phyloP scores from a whole-genome alignment of 768 basidiomycete species.

The Collybiopsis luxurians region DNA sequence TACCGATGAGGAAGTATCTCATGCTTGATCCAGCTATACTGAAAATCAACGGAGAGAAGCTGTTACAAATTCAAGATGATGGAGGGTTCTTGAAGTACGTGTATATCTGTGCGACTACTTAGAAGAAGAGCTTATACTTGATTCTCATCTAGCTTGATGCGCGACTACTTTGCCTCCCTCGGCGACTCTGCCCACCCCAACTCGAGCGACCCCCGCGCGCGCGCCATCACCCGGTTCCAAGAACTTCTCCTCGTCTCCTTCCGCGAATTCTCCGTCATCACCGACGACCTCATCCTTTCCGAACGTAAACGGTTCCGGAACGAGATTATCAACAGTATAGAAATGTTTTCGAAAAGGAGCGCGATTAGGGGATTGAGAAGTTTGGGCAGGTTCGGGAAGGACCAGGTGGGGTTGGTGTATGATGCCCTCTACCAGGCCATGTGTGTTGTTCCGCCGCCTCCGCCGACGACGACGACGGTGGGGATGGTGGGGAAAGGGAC shows the following conservation, averaged over 20 bases:
- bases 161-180: constrained; percentile 90
- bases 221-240: constrained; percentile 96
- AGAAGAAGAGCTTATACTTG: not conserved
- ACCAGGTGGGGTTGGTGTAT: constrained; percentile 87
- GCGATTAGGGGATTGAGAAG: constrained; percentile 84
- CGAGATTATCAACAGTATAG: constrained; percentile 90
- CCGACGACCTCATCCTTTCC: constrained; percentile 86
- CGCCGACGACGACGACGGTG: constrained; percentile 19
- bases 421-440: constrained; percentile 88
- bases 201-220: constrained; percentile 81
- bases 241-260: constrained; percentile 96
- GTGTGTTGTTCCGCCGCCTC: constrained; percentile 71
- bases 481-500: too few species aligned
- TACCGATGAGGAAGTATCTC: constrained; percentile 16
- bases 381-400: constrained; percentile 80
- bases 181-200: constrained; percentile 93
- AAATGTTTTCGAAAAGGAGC: constrained; percentile 90
- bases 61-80: constrained; percentile 93
- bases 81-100: constrained; percentile 92
- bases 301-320: constrained; percentile 85
- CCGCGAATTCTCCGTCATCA: constrained; percentile 95
- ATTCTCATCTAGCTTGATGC: constrained; percentile 67
- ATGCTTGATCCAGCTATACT: constrained; percentile 68
- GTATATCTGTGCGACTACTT: not conserved
- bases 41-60: constrained; percentile 93